Evolutionary conservation across 148 eudicot species (phyloP).

Genomic region (Amaranthus hypochondriacus): DNA sequence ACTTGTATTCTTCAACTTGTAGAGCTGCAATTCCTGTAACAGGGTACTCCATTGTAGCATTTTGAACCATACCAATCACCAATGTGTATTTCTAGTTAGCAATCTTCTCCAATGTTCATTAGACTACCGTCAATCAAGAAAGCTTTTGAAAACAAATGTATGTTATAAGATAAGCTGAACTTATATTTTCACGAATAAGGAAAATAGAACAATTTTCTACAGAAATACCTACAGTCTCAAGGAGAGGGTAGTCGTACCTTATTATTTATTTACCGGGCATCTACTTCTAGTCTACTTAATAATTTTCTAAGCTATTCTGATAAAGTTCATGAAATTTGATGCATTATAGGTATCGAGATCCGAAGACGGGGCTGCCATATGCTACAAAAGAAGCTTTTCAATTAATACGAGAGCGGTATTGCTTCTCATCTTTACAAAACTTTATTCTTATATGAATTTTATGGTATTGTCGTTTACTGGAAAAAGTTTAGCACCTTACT

Average conservation of each 20-base stretch:
- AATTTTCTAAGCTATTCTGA: not conserved
- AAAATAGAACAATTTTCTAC: not conserved
- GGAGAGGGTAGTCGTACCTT: not conserved
- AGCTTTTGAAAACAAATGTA: not conserved
- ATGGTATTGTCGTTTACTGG: not conserved
- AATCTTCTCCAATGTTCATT: not conserved
- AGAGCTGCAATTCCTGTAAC: too few species aligned
- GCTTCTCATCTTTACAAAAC: slow-evolving; percentile 1
- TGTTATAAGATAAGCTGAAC: not conserved
- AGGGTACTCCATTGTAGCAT: not conserved
- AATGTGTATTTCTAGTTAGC: not conserved
- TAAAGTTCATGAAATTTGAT: slow-evolving; percentile 8
- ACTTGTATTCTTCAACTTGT: not conserved
- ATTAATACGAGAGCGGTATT: slow-evolving; percentile 66
- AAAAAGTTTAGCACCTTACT: not conserved
- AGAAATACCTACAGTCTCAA: not conserved
- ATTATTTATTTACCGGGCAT: not conserved
- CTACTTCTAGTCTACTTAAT: not conserved
- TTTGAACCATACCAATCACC: not conserved
- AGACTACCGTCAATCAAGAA: not conserved
- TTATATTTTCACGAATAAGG: not conserved
- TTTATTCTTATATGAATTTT: not conserved
- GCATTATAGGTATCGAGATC: slow-evolving; percentile 74
- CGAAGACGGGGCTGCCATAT: slow-evolving; percentile 86
- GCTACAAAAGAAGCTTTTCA: slow-evolving; percentile 93